These are phyloP conservation scores for Cercis canadensis DNA, from an alignment of 306 rosid genomes.

Conservation along the genomic window DNA sequence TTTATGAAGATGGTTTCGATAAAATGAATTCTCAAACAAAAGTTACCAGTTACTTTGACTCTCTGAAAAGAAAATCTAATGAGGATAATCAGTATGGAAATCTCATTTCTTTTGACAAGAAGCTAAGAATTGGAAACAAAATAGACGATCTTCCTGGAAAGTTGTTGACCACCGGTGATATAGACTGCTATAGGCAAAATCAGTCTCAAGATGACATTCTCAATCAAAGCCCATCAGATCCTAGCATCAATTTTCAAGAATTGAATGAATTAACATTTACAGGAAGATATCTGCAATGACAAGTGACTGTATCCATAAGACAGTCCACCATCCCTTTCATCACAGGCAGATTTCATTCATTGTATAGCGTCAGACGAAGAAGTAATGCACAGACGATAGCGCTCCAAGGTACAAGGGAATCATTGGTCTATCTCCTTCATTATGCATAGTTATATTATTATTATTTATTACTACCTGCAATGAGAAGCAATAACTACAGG, in stretches of 20 bases:
- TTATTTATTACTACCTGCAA: slow-evolving; percentile 5
- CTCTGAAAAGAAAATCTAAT: slow-evolving; percentile 38
- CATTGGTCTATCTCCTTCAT: slow-evolving; percentile 32
- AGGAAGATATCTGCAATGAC: slow-evolving; percentile 33
- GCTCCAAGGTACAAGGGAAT: background rate
- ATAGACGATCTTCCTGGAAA: slow-evolving; percentile 30
- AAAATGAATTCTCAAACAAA: slow-evolving; percentile 44
- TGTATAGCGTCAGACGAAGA: background rate
- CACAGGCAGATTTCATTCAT: slow-evolving; percentile 32
- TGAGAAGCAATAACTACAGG: slow-evolving; percentile 20
- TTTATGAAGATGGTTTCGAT: slow-evolving; percentile 36
- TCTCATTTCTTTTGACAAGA: slow-evolving; percentile 42
- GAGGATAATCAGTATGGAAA: slow-evolving; percentile 47
- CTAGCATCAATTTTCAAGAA: slow-evolving; percentile 48
- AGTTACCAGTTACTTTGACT: slow-evolving; percentile 42
- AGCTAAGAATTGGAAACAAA: slow-evolving; percentile 36
- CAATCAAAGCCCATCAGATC: slow-evolving; percentile 32
- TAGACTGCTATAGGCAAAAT: slow-evolving; percentile 40
- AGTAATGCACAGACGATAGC: slow-evolving; percentile 13
- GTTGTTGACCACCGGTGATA: slow-evolving; percentile 30
- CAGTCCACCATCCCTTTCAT: slow-evolving; percentile 22
- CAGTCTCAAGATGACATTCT: slow-evolving; percentile 45
- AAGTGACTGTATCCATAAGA: slow-evolving; percentile 20
- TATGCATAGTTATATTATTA: slow-evolving; percentile 19
- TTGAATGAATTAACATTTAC: slow-evolving; percentile 45